Base-by-base conservation (phyloP, 345 rosid species). In the Populus euphratica region DNA sequence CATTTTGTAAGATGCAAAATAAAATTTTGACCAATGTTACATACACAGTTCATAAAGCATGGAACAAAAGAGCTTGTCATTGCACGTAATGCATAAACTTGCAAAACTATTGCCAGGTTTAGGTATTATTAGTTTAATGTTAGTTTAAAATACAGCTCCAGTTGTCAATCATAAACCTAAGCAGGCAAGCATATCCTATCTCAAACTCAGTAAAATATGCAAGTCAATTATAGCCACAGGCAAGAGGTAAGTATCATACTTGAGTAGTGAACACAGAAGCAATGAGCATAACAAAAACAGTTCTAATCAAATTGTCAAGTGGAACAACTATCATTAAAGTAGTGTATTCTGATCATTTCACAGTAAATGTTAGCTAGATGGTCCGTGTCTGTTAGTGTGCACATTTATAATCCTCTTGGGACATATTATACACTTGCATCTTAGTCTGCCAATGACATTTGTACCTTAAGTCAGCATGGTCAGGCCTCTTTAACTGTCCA, bases 401-500 rank as follows among this genome's bases (percentile, higher is more conserved):
- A 16, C 18, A 39, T 78, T 47, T 8, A 72, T 1, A 38, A 36
- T 65, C 12, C 11, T 27, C 47, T 54, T 62, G 13, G 8, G 63
- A 35, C n/a, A 35, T 36, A 0, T 43, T 5, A 18, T n/a, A 59
- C 18, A 47, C 21, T 47, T 25, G 11, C 31, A 50, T 67, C 47
- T 44, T 62, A 25, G 27, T 25, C 27, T 25, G 27, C 27, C 27
- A 25, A 25, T 25, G 27, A 25, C 99, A 96, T 86, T 94, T 96
- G 86, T 96, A 96, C 80, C 99, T 88, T 86, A 96, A 89, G 77
- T 96, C 99, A 72, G 98, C 98, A 88, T 96, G 99, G 87, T 94
- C 99, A 77, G 98, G 99, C 84, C 98, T 91, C 90, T 96, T 96
- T 83, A 96, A 86, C 85, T 96, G 98, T 41, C 98, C 99, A 79